phyloP scores from a whole-genome alignment of 1,139 yeast species.

The Zygoascus meyerae region DNA sequence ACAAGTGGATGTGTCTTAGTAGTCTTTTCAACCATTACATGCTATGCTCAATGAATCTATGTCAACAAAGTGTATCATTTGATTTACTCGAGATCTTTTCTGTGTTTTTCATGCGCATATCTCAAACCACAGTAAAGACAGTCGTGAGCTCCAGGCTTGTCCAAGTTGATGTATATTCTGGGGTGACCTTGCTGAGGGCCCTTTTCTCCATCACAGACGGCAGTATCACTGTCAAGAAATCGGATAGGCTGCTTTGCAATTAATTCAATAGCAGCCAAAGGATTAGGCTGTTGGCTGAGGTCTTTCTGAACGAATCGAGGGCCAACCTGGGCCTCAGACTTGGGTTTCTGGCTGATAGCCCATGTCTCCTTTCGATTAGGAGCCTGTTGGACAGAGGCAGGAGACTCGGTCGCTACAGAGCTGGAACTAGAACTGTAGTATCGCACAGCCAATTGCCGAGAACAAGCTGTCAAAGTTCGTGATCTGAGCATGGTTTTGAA shows the following conservation, averaged over 20 bases:
- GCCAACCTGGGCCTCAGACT: constrained; percentile 53
- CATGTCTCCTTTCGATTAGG: constrained; percentile 69
- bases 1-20: too few species aligned
- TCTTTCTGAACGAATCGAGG: constrained; percentile 73
- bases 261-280: constrained; percentile 79
- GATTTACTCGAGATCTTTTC: constrained; percentile 11
- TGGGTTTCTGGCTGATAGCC: constrained; percentile 63
- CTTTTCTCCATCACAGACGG: constrained; percentile 81
- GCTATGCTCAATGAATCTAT: not conserved
- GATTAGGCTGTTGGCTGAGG: constrained; percentile 62
- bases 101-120: constrained; percentile 12
- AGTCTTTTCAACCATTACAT: not conserved
- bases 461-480: constrained; percentile 1
- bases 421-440: constrained; percentile 11
- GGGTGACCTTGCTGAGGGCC: constrained; percentile 82
- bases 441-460: not conserved
- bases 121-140: constrained; percentile 61
- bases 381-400: constrained; percentile 45
- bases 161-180: constrained; percentile 73
- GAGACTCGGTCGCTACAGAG: constrained; percentile 10
- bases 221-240: constrained; percentile 56
- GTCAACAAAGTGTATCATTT: not conserved
- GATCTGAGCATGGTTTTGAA: constrained; percentile 4
- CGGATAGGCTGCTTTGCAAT: constrained; percentile 69
- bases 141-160: constrained; percentile 61